phyloP scores from a whole-genome alignment of 305 asterid genomes.

The Solanum hybrid region DNA sequence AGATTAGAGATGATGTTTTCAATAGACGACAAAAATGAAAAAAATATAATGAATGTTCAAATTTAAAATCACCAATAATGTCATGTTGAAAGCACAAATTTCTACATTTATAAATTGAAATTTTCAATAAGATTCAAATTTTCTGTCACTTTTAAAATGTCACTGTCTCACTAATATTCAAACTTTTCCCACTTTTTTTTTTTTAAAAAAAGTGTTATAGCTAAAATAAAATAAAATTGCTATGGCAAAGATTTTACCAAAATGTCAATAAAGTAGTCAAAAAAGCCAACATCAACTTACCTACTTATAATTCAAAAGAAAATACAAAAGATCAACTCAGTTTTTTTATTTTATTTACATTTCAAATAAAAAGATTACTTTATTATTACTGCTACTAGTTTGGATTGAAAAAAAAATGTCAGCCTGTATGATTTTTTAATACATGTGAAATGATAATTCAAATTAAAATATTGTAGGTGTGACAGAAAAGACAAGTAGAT shows the following conservation, averaged over 20 bases:
- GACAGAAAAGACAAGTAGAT: slow-evolving; percentile 6
- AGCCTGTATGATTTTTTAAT: neutral
- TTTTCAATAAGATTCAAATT: neutral
- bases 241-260: neutral
- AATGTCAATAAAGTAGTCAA: slow-evolving; percentile 7
- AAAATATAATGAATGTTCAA: neutral
- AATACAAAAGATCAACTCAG: neutral
- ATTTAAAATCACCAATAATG: neutral
- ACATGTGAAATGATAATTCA: neutral
- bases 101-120: neutral
- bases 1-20: neutral
- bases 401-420: neutral
- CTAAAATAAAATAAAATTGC: neutral
- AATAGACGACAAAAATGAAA: too few species aligned
- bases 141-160: neutral
- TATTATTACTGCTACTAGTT: neutral
- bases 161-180: neutral
- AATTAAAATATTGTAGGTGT: slow-evolving; percentile 1
- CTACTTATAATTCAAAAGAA: neutral
- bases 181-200: neutral
- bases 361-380: neutral
- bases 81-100: neutral
- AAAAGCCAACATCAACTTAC: neutral
- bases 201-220: neutral
- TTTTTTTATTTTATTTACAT: neutral